Base-by-base conservation (phyloP, 2,329 filamentous ascomycete genomes). In the Neoarthrinium moseri region DNA sequence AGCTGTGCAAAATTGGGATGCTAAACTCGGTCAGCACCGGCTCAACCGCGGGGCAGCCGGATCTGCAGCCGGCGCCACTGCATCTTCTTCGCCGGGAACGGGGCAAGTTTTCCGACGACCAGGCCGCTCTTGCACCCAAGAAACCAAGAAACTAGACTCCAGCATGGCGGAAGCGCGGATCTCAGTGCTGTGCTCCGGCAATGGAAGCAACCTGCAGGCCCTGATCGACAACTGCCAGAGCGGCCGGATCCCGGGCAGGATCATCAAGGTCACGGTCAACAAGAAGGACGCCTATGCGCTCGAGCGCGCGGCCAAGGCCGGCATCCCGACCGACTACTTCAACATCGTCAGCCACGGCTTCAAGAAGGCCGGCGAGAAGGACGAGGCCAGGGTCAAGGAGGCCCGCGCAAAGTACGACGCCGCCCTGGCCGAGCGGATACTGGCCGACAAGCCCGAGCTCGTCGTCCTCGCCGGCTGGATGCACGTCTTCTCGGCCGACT, bases 391-490 rank as follows among this genome's bases (percentile, higher is more conserved):
- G 67, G 49, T 83, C 62, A 56, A 70, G 13, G 74, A 79, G 33
- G 85, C 82, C 1, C 80, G 90, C 20, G 70, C 76, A 37, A 74
- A 74, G 44, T 95, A 94, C 65, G 90, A 95, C 62, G 78, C 81
- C 12, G 87, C 88, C 34, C 73, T 95, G 51, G 87, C 89, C 0
- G 66, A 76, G 33, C 74, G 85, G 49, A 77, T 95, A 43, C 71
- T 92, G 20, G 50, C 68, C 4, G 78, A 86, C 51, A 67, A 67
- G 47, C 89, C 90, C 0, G 80, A 91, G 45, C 67, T 95, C 45
- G 81, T 95, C 39, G 85, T 94, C 7, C 87, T 91, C 54, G 85
- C 88, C 4, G 90, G 91, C 3, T 95, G 88, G 78, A 95, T 95
- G 89, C 85, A 94, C 63, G 85, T 95, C 47, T 78, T 95, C 39